Conservation (phyloP, 2,329 filamentous ascomycete genomes). For the Teratosphaeria nubilosa region DNA sequence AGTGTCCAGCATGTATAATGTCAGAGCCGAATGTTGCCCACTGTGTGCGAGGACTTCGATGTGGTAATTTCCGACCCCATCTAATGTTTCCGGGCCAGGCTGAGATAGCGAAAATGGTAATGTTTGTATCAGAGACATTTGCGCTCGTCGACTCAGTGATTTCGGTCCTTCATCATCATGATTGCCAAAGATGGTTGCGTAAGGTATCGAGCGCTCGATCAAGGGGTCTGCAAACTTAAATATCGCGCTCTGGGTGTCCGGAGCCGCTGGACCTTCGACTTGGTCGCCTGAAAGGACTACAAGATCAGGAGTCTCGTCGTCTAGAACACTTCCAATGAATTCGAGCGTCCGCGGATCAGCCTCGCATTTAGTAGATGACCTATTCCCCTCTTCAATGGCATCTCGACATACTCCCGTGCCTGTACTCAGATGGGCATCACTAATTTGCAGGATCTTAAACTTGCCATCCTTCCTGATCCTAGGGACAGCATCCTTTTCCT, state of each 20-base stretch:
- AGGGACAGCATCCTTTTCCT: constrained; percentile 56
- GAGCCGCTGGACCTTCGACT: constrained; percentile 85
- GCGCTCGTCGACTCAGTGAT: constrained; percentile 56
- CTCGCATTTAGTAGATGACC: constrained; percentile 49
- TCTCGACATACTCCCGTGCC: constrained; percentile 79
- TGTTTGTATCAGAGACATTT: constrained; percentile 79
- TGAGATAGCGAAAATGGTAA: constrained; percentile 84
- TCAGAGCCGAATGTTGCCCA: constrained; percentile 76
- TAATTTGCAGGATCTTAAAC: constrained; percentile 94
- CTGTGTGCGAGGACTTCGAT: constrained; percentile 79
- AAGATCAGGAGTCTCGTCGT: constrained; percentile 87
- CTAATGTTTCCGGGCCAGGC: constrained; percentile 71
- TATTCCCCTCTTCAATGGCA: constrained; percentile 47
- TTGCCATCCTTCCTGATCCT: constrained; percentile 79
- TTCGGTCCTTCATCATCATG: constrained; percentile 75
- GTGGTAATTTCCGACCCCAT: constrained; percentile 90
- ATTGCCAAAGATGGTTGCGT: constrained; percentile 91
- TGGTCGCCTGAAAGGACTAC: constrained; percentile 90
- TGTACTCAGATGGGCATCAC: constrained; percentile 90
- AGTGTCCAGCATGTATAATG: constrained; percentile 89
- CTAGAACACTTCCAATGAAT: constrained; percentile 72
- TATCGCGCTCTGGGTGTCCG: constrained; percentile 83
- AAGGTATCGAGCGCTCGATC: constrained; percentile 79
- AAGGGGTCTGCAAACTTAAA: constrained; percentile 86
- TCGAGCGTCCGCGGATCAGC: constrained; percentile 86